These are phyloP conservation scores for Termitomyces bulborhizus DNA, from an alignment of 768 basidiomycete genomes.

Conservation along the genomic window DNA sequence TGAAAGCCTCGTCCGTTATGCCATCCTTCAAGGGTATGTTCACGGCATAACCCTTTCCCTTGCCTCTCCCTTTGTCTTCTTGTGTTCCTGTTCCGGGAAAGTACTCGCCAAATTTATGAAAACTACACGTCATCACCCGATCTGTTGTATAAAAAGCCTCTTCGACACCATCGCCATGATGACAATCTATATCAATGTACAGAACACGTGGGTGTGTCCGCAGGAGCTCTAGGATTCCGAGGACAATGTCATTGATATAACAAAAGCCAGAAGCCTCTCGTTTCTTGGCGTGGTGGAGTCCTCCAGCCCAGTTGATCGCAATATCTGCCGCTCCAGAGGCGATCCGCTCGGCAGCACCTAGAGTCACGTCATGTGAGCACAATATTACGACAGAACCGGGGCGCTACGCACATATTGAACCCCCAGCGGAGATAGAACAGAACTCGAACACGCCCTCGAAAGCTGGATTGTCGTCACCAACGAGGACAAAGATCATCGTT, in stretches of 20 bases:
- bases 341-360: constrained; percentile 78
- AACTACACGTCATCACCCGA: constrained; percentile 94
- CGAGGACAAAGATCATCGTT: constrained; percentile 24
- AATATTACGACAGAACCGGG: background rate
- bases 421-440: constrained; percentile 93
- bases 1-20: constrained; percentile 84
- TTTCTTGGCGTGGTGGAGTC: constrained; percentile 99
- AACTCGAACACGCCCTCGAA: constrained; percentile 98
- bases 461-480: constrained; percentile 93
- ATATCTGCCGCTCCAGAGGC: constrained; percentile 85
- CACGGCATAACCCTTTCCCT: constrained; percentile 82
- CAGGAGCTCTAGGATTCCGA: constrained; percentile 90
- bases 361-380: background rate
- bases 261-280: constrained; percentile 97
- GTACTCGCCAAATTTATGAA: constrained; percentile 96
- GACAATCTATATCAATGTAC: constrained; percentile 97
- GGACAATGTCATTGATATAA: constrained; percentile 97
- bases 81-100: constrained; percentile 87
- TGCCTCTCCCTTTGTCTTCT: constrained; percentile 77
- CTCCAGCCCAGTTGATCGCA: constrained; percentile 96
- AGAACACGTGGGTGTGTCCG: constrained; percentile 81
- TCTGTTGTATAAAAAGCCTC: constrained; percentile 98
- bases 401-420: constrained; percentile 72
- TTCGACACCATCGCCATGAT: constrained; percentile 98
- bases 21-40: constrained; percentile 96